These are phyloP conservation scores for Mrakia frigida DNA, from an alignment of 768 basidiomycete species.

Conservation along the genomic window DNA sequence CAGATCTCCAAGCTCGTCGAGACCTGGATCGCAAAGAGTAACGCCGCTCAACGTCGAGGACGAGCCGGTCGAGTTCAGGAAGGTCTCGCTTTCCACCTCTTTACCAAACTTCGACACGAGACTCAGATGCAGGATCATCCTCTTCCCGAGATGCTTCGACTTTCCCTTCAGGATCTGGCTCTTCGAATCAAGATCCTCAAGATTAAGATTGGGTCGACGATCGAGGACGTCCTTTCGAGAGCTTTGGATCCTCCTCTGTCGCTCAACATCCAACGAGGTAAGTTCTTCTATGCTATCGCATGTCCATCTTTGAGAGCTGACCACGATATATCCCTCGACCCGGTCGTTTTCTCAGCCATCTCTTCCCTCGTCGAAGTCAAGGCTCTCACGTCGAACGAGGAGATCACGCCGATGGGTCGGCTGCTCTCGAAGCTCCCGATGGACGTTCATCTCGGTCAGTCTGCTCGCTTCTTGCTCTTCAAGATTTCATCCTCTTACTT, in stretches of 20 bases:
- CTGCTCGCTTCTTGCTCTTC: neutral
- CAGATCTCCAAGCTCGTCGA: slow-evolving; percentile 88
- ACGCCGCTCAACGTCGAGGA: slow-evolving; percentile 63
- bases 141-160: slow-evolving; percentile 88
- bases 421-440: slow-evolving; percentile 86
- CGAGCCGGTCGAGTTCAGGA: slow-evolving; percentile 82
- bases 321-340: neutral
- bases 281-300: neutral
- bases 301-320: no score
- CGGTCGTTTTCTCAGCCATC: slow-evolving; percentile 63
- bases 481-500: neutral
- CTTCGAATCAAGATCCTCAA: slow-evolving; percentile 76
- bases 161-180: slow-evolving; percentile 86
- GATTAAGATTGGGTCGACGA: slow-evolving; percentile 71
- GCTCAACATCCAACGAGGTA: slow-evolving; percentile 70
- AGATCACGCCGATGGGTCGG: slow-evolving; percentile 90
- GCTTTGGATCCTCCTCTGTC: slow-evolving; percentile 84
- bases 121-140: slow-evolving; percentile 75
- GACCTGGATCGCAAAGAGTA: slow-evolving; percentile 84
- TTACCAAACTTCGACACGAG: slow-evolving; percentile 81
- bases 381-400: slow-evolving; percentile 71
- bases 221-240: slow-evolving; percentile 80
- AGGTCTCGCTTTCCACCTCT: slow-evolving; percentile 91
- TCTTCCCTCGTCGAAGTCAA: slow-evolving; percentile 79
- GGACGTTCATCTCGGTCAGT: slow-evolving; percentile 78